Evolutionary conservation across 805 yeast species (phyloP), one percentile per base, ranked within the genome.

Genomic region (Metschnikowia noctiluminum): DNA sequence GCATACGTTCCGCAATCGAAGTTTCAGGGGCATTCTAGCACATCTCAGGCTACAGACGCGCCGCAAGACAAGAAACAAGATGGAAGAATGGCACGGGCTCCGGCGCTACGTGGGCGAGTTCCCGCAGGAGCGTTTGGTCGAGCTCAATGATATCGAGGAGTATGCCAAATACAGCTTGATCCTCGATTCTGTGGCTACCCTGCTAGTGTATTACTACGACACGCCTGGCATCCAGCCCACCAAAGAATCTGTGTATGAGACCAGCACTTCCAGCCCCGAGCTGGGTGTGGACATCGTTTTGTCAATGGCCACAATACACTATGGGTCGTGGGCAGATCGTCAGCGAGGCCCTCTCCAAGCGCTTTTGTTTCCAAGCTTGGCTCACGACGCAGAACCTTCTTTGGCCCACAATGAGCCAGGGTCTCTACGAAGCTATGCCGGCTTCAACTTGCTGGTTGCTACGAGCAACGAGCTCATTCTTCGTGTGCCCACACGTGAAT

Each of bases 321-420:
- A 89, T 61, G 99, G 99, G 0, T 96, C 99, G 0, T 92, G 97
- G 97, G 87, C 97, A 0, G 96, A 94, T 50, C 80, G 92, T 35
- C 96, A 94, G 63, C 64, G 96, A 14, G 74, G 73, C 2, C 78
- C 82, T 1, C 59, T 91, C 9, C 90, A 85, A 48, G 66, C 72
- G 13, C 68, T 84, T 66, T 68, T 94, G 26, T 80, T 85, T 48
- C 99, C 99, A 0, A 63, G 77, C 0, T 62, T 81, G 10, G 79
- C 85, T 27, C 66, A 84, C 41, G 88, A 89, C 57, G 66, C 81
- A 2, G 57, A 58, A 10, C 68, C 70, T 4, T 64, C 65, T 2
- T 50, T 50, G 16, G 43, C 45, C 6, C 43, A 49, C 1, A 45
- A 34, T 9, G 38, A 42, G 12, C 71, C 82, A 0, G 92, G 91